Base-by-base conservation (phyloP, 768 basidiomycete genomes). In the Leccinum fibrillosum region DNA sequence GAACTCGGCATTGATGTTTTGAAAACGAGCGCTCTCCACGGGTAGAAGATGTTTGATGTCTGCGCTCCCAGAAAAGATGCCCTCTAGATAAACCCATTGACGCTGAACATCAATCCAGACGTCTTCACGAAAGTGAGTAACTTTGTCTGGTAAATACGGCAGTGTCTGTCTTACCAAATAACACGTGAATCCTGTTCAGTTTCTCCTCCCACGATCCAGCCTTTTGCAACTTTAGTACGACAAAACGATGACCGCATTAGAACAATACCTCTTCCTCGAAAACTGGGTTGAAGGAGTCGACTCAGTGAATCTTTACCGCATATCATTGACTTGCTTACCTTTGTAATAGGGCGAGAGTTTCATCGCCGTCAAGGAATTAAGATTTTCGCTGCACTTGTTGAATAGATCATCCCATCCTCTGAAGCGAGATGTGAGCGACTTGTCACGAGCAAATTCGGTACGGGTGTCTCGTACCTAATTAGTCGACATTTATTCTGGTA, bases 51-150 rank as follows among this genome's bases (percentile, higher is more conserved):
- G 97, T 71, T 98, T 98, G 82, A 99, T 98, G 69, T 99, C 97
- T 25, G 95, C 97, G 65, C 94, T 98, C 34, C 96, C 95, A n/a
- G 96, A 93, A 76, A 99, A 99, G 65, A 99, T 99, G 45, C 97
- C 97, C 73, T 99, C 97, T 53, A 99, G 82, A 71, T 99, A 99
- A 1, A 99, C 97, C 97, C 97, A 99, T 77, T 99, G 97, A 7
- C 97, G 86, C 66, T 99, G 97, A 15, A 99, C 97, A 65, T 99
- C 97, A 64, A 99, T 97, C 97, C 97, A 99, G 37, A 98, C 90
- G 74, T 99, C 92, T 93, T 71, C 53, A 45, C 45, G 30, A 49
- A 42, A 45, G 39, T 55, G 42, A 62, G 58, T 28, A 34, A 21
- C n/a, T 42, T 37, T 10, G 4, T 47, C 25, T 9, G 12, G 49